Evolutionary conservation across 176 grass and related monocot species (phyloP).

Genomic region (Hsuehochloa calcarea): DNA sequence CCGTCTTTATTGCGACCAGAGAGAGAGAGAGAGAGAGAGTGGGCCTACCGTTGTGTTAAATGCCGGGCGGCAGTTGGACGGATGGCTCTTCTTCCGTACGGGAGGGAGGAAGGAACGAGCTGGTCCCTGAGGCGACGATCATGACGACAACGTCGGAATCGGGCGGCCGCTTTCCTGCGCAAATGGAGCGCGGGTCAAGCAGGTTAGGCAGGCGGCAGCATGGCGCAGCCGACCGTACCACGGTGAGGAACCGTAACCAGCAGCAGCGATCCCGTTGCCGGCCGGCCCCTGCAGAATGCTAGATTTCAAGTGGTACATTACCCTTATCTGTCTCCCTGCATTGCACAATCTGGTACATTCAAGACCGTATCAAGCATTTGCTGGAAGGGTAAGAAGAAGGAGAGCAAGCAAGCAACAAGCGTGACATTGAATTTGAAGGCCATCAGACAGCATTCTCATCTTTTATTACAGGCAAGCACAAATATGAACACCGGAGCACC

Average conservation of each 20-base stretch:
- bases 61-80: constrained; percentile 14
- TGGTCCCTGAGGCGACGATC: not conserved
- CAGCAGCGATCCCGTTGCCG: not conserved
- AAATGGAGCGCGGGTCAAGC: constrained; percentile 30
- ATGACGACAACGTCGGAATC: constrained; percentile 26
- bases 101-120: not conserved
- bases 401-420: not conserved
- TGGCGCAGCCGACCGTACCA: not conserved
- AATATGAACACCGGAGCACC: constrained; percentile 38
- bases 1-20: constrained; percentile 17
- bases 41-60: constrained; percentile 5
- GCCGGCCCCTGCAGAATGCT: not conserved
- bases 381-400: not conserved
- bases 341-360: not conserved
- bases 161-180: constrained; percentile 3
- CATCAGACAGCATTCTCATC: constrained; percentile 23
- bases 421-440: constrained; percentile 3
- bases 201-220: constrained; percentile 41
- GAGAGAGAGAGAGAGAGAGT: not conserved
- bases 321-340: not conserved
- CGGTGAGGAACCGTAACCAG: not conserved
- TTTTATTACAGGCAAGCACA: constrained; percentile 47
- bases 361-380: not conserved
- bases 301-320: not conserved
- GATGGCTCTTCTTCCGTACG: constrained; percentile 17